phyloP scores from a whole-genome alignment of 2,329 filamentous ascomycete genomes.

The Alternaria arborescens region DNA sequence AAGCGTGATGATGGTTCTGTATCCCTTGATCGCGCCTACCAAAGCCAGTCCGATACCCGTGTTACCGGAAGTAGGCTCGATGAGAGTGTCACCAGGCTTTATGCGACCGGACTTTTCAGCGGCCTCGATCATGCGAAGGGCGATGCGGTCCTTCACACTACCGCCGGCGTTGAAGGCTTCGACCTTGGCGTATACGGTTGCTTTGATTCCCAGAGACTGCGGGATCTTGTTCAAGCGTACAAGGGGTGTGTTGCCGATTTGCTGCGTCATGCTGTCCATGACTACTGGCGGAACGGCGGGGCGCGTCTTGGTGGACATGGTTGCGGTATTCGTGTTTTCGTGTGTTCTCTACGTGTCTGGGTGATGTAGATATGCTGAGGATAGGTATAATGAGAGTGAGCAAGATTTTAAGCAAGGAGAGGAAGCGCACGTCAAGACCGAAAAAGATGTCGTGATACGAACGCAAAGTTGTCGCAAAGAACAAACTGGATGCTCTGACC shows the following conservation, averaged over 20 bases:
- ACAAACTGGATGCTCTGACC: slow-evolving; percentile 19
- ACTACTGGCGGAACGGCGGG: slow-evolving; percentile 63
- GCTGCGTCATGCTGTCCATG: slow-evolving; percentile 76
- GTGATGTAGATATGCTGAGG: background rate
- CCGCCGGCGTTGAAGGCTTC: slow-evolving; percentile 95
- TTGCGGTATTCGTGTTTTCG: slow-evolving; percentile 14
- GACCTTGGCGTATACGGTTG: slow-evolving; percentile 87
- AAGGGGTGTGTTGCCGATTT: slow-evolving; percentile 96
- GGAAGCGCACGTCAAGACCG: slow-evolving; percentile 9
- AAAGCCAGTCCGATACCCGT: slow-evolving; percentile 96
- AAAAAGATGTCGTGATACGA: slow-evolving; percentile 4
- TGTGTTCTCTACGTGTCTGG: background rate
- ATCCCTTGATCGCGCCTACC: slow-evolving; percentile 94
- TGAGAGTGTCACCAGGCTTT: slow-evolving; percentile 95
- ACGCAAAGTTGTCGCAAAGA: slow-evolving; percentile 21
- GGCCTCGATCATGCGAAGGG: slow-evolving; percentile 95
- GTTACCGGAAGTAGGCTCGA: slow-evolving; percentile 97
- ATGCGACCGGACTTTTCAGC: slow-evolving; percentile 91
- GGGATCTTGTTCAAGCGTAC: slow-evolving; percentile 93
- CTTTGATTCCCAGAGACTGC: slow-evolving; percentile 86
- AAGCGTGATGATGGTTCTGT: slow-evolving; percentile 97
- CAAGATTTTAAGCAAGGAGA: slow-evolving; percentile 3
- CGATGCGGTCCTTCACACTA: slow-evolving; percentile 94
- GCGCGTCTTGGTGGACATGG: slow-evolving; percentile 59
- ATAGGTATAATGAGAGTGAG: background rate